A percentile compares a stretch with the other conserved stretches of the same genome.
Evolutionary conservation across 441 rosid genomes (phyloP).

Genomic region (Pelargonium myrrhifolium): DNA sequence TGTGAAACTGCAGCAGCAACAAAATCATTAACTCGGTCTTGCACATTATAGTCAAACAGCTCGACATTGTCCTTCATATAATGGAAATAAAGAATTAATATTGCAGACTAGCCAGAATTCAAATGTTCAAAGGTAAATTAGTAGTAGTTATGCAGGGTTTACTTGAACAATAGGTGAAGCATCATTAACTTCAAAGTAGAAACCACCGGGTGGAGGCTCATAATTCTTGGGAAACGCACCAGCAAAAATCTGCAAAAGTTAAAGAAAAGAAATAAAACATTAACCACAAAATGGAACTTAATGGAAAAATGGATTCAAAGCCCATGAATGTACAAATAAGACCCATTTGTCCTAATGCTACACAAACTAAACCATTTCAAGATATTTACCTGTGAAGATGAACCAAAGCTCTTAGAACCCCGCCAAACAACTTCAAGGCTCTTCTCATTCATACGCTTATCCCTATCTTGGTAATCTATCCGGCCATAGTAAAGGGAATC

Average conservation of each 20-base stretch:
- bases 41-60: slow-evolving; percentile 95
- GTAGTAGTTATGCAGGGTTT: slow-evolving; percentile 17
- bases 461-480: slow-evolving; percentile 95
- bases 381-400: slow-evolving; percentile 60
- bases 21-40: slow-evolving; percentile 78
- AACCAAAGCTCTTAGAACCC: slow-evolving; percentile 87
- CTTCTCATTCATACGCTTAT: slow-evolving; percentile 72
- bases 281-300: not conserved
- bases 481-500: slow-evolving; percentile 89
- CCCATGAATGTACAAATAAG: not conserved
- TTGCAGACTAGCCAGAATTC: slow-evolving; percentile 5
- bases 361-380: slow-evolving; percentile 1
- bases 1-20: slow-evolving; percentile 87
- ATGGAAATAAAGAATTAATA: slow-evolving; percentile 18
- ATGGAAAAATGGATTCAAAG: not conserved
- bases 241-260: slow-evolving; percentile 66
- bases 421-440: slow-evolving; percentile 97
- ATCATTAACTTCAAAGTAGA: slow-evolving; percentile 93
- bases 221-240: slow-evolving; percentile 93
- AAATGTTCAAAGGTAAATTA: not conserved
- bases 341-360: not conserved
- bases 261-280: slow-evolving; percentile 12
- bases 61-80: slow-evolving; percentile 58
- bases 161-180: slow-evolving; percentile 75
- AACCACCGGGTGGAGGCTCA: slow-evolving; percentile 88